Evolutionary conservation across 108 stramenopile genomes (phyloP).

Genomic region (Mayamaea pseudoterrestris): DNA sequence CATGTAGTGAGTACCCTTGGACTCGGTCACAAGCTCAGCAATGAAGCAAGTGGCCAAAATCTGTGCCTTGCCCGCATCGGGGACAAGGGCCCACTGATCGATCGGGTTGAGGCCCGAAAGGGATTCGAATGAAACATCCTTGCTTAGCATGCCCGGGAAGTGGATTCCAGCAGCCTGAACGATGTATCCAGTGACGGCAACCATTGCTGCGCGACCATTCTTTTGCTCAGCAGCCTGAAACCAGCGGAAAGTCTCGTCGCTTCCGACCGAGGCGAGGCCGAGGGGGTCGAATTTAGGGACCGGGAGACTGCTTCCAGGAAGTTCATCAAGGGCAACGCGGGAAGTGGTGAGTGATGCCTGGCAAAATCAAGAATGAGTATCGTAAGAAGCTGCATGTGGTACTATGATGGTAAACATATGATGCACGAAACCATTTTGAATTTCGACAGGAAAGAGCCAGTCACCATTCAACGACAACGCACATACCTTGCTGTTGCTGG

Average conservation of each 20-base stretch:
- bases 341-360: constrained; percentile 34
- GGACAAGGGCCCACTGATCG: constrained; percentile 73
- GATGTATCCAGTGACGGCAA: constrained; percentile 74
- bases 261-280: constrained; percentile 38
- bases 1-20: constrained; percentile 65
- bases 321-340: constrained; percentile 25
- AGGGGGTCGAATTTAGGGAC: constrained; percentile 66
- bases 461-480: no score
- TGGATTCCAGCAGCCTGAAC: constrained; percentile 63
- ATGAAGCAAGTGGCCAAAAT: constrained; percentile 68
- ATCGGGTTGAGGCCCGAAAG: constrained; percentile 70
- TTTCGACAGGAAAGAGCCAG: not conserved
- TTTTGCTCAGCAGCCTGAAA: constrained; percentile 80
- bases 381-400: no score
- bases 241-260: constrained; percentile 72
- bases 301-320: constrained; percentile 59
- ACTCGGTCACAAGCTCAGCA: constrained; percentile 63
- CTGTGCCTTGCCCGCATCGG: constrained; percentile 74
- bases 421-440: not conserved
- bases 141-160: constrained; percentile 70
- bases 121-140: constrained; percentile 56
- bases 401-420: not conserved
- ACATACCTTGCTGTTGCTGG: constrained; percentile 6
- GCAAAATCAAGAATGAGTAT: no score
- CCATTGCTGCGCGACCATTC: constrained; percentile 75